Percentiles rank a stretch among this genome's conserved stretches.
These are phyloP conservation scores for Hevea brasiliensis DNA, from an alignment of 345 rosid species.

Conservation along the genomic window DNA sequence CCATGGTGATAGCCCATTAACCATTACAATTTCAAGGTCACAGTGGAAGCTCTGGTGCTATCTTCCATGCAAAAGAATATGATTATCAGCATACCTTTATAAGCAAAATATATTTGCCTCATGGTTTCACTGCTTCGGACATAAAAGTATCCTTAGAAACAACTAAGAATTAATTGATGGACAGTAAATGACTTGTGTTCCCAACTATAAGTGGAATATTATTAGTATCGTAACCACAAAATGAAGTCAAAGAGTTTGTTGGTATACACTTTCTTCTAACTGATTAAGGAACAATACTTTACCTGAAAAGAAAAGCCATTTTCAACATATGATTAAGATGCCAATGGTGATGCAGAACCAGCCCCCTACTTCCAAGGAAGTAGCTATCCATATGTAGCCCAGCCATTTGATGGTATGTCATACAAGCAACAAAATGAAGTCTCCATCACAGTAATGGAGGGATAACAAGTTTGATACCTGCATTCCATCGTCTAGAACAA, in stretches of 20 bases:
- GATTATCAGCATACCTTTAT: constrained; percentile 16
- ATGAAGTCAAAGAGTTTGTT: not conserved
- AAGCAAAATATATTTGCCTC: not conserved
- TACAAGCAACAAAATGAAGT: not conserved
- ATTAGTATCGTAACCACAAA: not conserved
- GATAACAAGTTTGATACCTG: constrained; percentile 47
- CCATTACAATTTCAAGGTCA: constrained; percentile 81
- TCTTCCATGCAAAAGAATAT: constrained; percentile 31
- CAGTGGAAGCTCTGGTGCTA: constrained; percentile 80
- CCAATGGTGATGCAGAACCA: too few relatives aligned
- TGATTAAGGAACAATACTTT: not conserved
- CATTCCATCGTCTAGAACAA: constrained; percentile 85
- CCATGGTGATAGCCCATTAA: constrained; percentile 75
- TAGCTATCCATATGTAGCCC: not conserved
- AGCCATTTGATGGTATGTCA: not conserved
- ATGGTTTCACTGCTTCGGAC: not conserved
- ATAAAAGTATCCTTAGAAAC: not conserved
- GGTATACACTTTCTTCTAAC: not conserved
- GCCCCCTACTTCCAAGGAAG: not conserved
- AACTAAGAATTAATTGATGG: constrained; percentile 3
- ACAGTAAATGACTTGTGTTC: not conserved
- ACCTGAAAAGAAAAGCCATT: not conserved
- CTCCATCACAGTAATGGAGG: not conserved
- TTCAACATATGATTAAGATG: too few relatives aligned
- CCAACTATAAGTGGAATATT: not conserved